phyloP scores from a whole-genome alignment of 495 filamentous ascomycete species.

The Penicillium simplicissimum region DNA sequence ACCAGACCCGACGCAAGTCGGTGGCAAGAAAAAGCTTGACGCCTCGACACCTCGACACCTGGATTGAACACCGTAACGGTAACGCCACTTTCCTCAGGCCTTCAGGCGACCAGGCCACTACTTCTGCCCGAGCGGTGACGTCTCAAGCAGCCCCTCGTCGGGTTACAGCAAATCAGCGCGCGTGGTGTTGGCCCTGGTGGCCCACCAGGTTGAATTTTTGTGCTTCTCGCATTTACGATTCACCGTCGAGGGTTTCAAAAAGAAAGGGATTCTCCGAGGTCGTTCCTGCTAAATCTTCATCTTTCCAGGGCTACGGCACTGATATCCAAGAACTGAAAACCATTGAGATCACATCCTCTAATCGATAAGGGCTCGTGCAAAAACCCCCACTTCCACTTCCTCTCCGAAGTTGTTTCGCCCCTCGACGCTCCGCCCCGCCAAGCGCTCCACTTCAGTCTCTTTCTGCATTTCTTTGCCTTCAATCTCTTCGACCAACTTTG shows the following conservation, averaged over 20 bases:
- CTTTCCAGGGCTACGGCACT: neutral
- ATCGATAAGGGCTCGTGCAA: slow-evolving; percentile 46
- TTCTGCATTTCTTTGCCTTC: slow-evolving; percentile 42
- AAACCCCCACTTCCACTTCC: slow-evolving; percentile 19
- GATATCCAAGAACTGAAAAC: slow-evolving; percentile 17
- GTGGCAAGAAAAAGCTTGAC: slow-evolving; percentile 16
- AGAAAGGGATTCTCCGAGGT: neutral
- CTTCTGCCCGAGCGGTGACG: slow-evolving; percentile 26
- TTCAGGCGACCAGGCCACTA: neutral
- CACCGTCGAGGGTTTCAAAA: slow-evolving; percentile 3
- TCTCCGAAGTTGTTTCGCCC: slow-evolving; percentile 27
- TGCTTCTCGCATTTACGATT: slow-evolving; percentile 5
- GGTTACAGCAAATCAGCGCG: slow-evolving; percentile 29
- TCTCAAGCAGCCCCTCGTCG: slow-evolving; percentile 22
- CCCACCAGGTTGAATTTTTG: slow-evolving; percentile 40
- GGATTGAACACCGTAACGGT: neutral
- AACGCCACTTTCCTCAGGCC: slow-evolving; percentile 4
- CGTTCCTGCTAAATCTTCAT: neutral
- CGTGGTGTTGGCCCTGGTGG: slow-evolving; percentile 3
- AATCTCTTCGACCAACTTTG: slow-evolving; percentile 30
- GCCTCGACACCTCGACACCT: slow-evolving; percentile 11
- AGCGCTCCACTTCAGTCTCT: slow-evolving; percentile 42
- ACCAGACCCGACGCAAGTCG: neutral
- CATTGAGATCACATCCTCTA: slow-evolving; percentile 18
- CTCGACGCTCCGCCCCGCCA: slow-evolving; percentile 44